Conservation (phyloP, 1,284 basidiomycete genomes). For the Heterobasidion irregulare region DNA sequence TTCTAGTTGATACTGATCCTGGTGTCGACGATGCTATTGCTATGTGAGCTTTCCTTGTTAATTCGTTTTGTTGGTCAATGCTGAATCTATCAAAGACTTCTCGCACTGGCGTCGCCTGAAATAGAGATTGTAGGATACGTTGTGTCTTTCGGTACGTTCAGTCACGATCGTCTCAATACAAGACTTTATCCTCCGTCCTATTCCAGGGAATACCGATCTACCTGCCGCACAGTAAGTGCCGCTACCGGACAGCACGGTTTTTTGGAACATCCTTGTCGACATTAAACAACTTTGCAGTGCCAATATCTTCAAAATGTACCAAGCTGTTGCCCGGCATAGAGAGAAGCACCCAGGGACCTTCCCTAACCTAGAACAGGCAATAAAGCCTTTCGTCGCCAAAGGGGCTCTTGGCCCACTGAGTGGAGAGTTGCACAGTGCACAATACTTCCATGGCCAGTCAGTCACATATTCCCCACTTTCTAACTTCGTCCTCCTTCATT, state of each 20-base stretch:
- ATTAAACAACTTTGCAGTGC: slow-evolving; percentile 31
- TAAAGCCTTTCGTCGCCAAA: slow-evolving; percentile 55
- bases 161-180: not conserved
- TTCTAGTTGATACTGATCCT: slow-evolving; percentile 72
- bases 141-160: slow-evolving; percentile 58
- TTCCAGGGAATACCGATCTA: slow-evolving; percentile 62
- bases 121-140: slow-evolving; percentile 74
- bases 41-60: slow-evolving; percentile 27
- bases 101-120: slow-evolving; percentile 70
- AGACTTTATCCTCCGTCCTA: not conserved
- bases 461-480: slow-evolving; percentile 8
- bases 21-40: slow-evolving; percentile 91
- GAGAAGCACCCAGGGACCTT: slow-evolving; percentile 55
- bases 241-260: not conserved
- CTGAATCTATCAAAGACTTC: slow-evolving; percentile 29
- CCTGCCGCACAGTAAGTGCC: slow-evolving; percentile 46
- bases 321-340: slow-evolving; percentile 63
- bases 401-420: slow-evolving; percentile 71
- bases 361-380: slow-evolving; percentile 40
- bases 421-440: slow-evolving; percentile 73
- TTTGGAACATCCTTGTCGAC: not conserved
- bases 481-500: not conserved
- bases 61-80: slow-evolving; percentile 7
- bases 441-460: slow-evolving; percentile 80
- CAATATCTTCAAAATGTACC: slow-evolving; percentile 79